phyloP scores from a whole-genome alignment of 345 rosid species.

The Mallotus nudiflorus region DNA sequence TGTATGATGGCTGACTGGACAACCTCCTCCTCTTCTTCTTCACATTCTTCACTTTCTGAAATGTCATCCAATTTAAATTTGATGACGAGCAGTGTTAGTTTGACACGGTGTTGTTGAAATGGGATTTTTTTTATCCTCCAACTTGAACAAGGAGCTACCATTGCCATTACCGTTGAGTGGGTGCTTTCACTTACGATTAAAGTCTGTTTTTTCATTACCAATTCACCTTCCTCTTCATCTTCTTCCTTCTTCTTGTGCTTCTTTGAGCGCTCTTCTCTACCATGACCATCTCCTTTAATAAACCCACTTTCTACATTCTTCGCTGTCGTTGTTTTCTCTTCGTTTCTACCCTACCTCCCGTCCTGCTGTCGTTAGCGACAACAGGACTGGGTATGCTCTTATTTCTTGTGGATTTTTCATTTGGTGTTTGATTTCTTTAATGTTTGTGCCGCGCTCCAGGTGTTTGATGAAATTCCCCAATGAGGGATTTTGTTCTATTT shows the following conservation, averaged over 20 bases:
- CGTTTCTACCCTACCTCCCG: constrained; percentile 62
- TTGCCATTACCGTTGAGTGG: constrained; percentile 34
- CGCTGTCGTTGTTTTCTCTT: neutral
- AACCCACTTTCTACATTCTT: constrained; percentile 26
- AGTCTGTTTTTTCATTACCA: constrained; percentile 28
- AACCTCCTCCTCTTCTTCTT: too few relatives aligned
- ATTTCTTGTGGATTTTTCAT: neutral
- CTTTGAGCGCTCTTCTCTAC: constrained; percentile 36
- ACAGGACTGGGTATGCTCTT: constrained; percentile 78
- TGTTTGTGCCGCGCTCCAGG: neutral
- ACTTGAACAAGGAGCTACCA: constrained; percentile 18
- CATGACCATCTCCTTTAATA: constrained; percentile 45
- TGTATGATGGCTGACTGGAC: too few relatives aligned
- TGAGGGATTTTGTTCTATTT: neutral
- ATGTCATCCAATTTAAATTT: too few relatives aligned
- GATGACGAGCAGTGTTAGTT: constrained; percentile 3
- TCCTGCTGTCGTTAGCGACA: constrained; percentile 96
- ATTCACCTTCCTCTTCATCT: constrained; percentile 8
- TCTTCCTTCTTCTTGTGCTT: constrained; percentile 38
- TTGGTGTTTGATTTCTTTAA: neutral
- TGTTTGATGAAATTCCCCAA: constrained; percentile 46
- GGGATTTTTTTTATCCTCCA: constrained; percentile 23
- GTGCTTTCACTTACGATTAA: constrained; percentile 55
- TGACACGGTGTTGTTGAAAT: constrained; percentile 23
- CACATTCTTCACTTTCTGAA: too few relatives aligned